Percentiles rank a stretch among this genome's conserved stretches.
phyloP scores from a whole-genome alignment of 2,329 filamentous ascomycete genomes.

The Albophoma yamanashiensis region DNA sequence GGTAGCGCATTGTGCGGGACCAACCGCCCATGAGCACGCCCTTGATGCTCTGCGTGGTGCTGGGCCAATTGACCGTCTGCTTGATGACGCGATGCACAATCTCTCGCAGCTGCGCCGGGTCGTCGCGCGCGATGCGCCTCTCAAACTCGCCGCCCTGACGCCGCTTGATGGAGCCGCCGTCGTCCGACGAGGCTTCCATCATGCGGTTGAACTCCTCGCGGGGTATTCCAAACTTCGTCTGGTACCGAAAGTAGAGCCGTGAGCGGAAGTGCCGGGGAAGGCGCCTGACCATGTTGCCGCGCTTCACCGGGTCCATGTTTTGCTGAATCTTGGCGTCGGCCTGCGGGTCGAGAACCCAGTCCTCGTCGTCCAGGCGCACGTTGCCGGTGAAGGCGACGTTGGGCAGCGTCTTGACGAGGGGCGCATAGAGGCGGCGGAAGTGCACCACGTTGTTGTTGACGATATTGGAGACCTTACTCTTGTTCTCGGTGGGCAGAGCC shows the following conservation, averaged over 20 bases:
- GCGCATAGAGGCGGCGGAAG: constrained; percentile 84
- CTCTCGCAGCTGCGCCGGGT: constrained; percentile 53
- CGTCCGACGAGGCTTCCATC: constrained; percentile 66
- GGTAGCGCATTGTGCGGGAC: constrained; percentile 59
- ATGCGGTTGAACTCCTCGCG: constrained; percentile 74
- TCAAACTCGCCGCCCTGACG: constrained; percentile 80
- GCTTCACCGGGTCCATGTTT: constrained; percentile 84
- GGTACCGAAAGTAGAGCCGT: constrained; percentile 90
- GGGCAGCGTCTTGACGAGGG: constrained; percentile 79
- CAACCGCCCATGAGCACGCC: constrained; percentile 70
- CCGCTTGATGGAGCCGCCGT: constrained; percentile 57
- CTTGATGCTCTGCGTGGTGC: constrained; percentile 79
- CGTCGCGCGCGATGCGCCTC: constrained; percentile 64
- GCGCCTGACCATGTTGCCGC: constrained; percentile 93
- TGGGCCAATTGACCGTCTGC: constrained; percentile 87
- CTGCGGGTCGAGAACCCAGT: constrained; percentile 30
- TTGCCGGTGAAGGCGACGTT: constrained; percentile 69
- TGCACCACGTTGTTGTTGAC: constrained; percentile 84
- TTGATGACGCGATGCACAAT: constrained; percentile 69
- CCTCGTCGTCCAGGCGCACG: constrained; percentile 23
- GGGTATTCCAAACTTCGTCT: constrained; percentile 80
- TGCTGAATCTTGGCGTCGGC: constrained; percentile 64
- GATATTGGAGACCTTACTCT: constrained; percentile 87
- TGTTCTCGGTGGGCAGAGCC: constrained; percentile 81
- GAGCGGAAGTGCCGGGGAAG: constrained; percentile 78